These are phyloP conservation scores for Dovyalis caffra DNA, from an alignment of 345 rosid species.

Conservation along the genomic window DNA sequence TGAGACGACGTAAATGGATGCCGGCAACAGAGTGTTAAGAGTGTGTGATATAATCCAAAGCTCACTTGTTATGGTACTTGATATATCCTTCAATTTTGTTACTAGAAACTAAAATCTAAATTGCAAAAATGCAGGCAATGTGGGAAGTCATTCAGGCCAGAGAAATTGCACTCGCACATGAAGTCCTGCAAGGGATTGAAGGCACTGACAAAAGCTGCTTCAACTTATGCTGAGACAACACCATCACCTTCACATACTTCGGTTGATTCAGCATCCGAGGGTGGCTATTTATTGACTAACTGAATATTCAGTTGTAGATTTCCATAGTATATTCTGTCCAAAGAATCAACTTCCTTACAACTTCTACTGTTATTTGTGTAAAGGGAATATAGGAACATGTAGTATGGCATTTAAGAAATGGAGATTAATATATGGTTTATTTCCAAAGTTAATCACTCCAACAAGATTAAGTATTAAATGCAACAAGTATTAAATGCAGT, in stretches of 20 bases:
- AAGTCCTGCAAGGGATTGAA: constrained; percentile 59
- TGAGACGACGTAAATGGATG: too few species aligned
- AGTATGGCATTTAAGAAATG: background rate
- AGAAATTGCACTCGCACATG: constrained; percentile 76
- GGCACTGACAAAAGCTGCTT: constrained; percentile 20
- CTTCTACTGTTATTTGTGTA: background rate
- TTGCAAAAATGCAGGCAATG: constrained; percentile 58
- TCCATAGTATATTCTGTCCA: background rate
- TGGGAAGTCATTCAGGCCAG: constrained; percentile 67
- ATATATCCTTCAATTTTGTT: background rate
- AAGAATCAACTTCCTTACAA: background rate
- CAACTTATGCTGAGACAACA: constrained; percentile 12
- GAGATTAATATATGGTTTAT: background rate
- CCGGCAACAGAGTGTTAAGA: background rate
- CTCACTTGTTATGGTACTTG: background rate
- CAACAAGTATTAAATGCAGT: background rate
- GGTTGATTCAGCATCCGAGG: background rate
- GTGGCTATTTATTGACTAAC: constrained; percentile 23
- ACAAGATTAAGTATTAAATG: background rate
- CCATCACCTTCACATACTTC: background rate
- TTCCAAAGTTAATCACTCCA: background rate
- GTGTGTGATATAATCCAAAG: background rate
- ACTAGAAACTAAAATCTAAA: background rate
- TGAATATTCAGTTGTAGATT: background rate
- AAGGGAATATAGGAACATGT: background rate